Evolutionary conservation across 169 alveolate species (phyloP).

Genomic region (Plasmodium knowlesi): DNA sequence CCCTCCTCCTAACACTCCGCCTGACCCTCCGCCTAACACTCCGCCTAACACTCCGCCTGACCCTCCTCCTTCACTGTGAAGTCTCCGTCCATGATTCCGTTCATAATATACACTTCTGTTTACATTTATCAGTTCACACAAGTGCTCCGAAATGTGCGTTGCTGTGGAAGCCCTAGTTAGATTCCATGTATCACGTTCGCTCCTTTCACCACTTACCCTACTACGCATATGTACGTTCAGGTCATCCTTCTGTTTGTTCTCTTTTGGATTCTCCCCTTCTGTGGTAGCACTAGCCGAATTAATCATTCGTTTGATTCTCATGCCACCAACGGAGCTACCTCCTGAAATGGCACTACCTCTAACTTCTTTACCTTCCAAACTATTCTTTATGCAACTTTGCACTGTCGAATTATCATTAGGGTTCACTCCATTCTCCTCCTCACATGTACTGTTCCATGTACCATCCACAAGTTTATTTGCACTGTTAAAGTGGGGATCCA

Average conservation of each 20-base stretch:
- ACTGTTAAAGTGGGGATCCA: neutral
- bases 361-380: neutral
- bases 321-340: neutral
- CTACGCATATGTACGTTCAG: neutral
- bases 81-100: neutral
- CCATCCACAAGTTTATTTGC: neutral
- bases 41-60: neutral
- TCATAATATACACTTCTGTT: conserved; percentile 11
- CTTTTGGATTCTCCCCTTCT: neutral
- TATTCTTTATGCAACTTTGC: neutral
- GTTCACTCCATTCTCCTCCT: neutral
- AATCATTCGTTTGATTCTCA: neutral
- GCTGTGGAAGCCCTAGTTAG: conserved; percentile 50
- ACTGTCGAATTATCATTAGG: neutral
- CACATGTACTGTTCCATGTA: neutral
- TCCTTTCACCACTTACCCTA: neutral
- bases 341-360: neutral
- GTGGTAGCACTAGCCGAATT: neutral
- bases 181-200: conserved; percentile 5
- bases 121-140: conserved; percentile 4
- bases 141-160: conserved; percentile 20
- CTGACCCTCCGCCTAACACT: neutral
- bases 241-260: neutral
- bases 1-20: too few species aligned
- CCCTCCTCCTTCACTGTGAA: neutral